Conservation (phyloP, 1,139 yeast genomes). For the Suhomyces ambrosiae region DNA sequence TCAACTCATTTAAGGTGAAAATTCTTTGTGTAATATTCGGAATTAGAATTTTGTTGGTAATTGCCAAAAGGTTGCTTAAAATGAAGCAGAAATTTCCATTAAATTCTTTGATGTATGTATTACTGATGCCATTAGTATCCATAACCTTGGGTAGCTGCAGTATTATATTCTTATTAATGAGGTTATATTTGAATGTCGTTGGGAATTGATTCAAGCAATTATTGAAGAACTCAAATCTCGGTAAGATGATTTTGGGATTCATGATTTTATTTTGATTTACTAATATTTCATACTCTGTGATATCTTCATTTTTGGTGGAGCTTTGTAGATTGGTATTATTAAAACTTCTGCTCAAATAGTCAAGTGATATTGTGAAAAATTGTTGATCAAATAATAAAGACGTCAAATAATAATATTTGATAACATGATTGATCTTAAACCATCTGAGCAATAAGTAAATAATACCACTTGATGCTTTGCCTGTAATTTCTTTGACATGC, state of each 20-base stretch:
- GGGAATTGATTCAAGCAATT: conserved; percentile 34
- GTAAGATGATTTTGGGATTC: conserved; percentile 48
- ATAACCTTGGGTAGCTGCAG: conserved; percentile 29
- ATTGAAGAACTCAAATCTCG: conserved; percentile 47
- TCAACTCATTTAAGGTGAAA: conserved; percentile 54
- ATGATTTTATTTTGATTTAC: conserved; percentile 43
- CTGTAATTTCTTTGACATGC: conserved; percentile 62
- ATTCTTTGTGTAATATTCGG: conserved; percentile 55
- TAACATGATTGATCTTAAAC: conserved; percentile 76
- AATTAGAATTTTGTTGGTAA: conserved; percentile 47
- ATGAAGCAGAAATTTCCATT: conserved; percentile 49
- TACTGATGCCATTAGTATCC: conserved; percentile 32
- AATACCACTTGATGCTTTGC: conserved; percentile 64
- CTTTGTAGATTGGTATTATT: conserved; percentile 39
- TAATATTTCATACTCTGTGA: conserved; percentile 36
- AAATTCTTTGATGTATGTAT: conserved; percentile 33
- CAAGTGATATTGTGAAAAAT: conserved; percentile 42
- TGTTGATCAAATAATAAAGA: conserved; percentile 76
- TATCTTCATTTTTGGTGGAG: conserved; percentile 12
- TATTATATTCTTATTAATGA: conserved; percentile 36
- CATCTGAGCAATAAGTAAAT: conserved; percentile 61
- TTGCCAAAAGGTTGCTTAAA: conserved; percentile 46
- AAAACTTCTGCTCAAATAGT: conserved; percentile 43
- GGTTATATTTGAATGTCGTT: conserved; percentile 18
- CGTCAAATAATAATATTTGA: conserved; percentile 76